A percentile compares a stretch with the other conserved stretches of the same genome.
Evolutionary conservation across 345 rosid genomes (phyloP).

Genomic region (Eucalyptus sp.): DNA sequence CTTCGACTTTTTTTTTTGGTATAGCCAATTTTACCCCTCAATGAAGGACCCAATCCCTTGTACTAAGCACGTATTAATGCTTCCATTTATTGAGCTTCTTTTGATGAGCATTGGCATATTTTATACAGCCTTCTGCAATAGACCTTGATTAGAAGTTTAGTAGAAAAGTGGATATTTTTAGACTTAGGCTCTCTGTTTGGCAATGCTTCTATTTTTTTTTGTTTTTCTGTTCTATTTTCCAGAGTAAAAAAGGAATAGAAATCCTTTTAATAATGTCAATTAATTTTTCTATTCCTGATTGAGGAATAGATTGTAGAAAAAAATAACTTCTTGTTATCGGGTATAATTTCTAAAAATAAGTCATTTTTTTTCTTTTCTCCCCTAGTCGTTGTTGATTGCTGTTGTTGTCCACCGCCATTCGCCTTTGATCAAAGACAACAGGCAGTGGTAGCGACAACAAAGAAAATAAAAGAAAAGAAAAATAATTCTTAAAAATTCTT

Average conservation of each 20-base stretch:
- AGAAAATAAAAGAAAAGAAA: no score
- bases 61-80: background rate
- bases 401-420: rapidly evolving
- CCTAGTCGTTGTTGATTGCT: rapidly evolving
- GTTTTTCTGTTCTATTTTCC: no score
- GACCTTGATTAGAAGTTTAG: background rate
- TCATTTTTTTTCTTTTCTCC: no score
- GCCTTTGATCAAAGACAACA: no score
- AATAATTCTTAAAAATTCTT: no score
- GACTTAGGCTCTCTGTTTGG: background rate
- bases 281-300: no score
- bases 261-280: no score
- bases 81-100: background rate
- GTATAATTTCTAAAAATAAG: no score
- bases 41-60: background rate
- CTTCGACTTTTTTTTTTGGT: background rate
- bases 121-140: background rate
- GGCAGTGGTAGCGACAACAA: rapidly evolving
- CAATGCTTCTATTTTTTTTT: no score
- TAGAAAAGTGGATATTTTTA: background rate
- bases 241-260: no score
- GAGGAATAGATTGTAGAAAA: rapidly evolving
- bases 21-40: background rate
- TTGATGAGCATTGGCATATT: background rate
- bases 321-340: rapidly evolving